Evolutionary conservation across 2,329 filamentous ascomycete genomes (phyloP), one percentile per base, ranked within the genome.

Genomic region (Fusarium mangiferae): DNA sequence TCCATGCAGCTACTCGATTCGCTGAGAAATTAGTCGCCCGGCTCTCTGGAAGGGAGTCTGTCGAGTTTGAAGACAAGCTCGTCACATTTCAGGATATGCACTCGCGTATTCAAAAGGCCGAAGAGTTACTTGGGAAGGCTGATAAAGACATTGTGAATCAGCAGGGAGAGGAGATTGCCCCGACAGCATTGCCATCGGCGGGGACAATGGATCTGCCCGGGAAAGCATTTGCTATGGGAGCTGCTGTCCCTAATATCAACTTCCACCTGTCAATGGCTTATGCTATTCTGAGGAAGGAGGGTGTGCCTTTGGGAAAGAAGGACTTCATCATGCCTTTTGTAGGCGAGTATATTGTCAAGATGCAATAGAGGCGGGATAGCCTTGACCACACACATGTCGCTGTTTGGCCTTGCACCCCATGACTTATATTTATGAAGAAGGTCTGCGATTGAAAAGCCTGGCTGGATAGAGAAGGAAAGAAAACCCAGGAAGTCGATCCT

Each of bases 241-340:
- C 84, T 77, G 84, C 83, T 5, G 69, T 90, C 33, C 89, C 90
- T 15, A 90, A 91, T 74, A 84, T 91, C 72, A 90, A 84, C 80
- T 92, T 92, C 78, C 90, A 92, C 77, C 73, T 87, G 9, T 84
- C 81, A 12, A 90, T 85, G 22, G 83, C 87, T n/a, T 92, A 92
- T 81, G 84, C 80, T 6, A 87, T 92, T 64, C 77, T 92, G 72
- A 83, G 90, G 63, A 85, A 83, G 71, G 85, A 88, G 78, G 90
- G 90, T 2, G 87, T 91, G n/a, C 83, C 84, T 0, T 24, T 92
- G n/a, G 89, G 88, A 22, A 92, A 91, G 83, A 61, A 68, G 44
- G 87, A 91, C 75, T 91, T 82, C 75, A 75, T 88, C 66, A 69
- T 61, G 55, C 30, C 62, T 10, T 81, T 79, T 62, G 57, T 78